A percentile compares a stretch with the other conserved stretches of the same genome.
phyloP scores from a whole-genome alignment of 257 asterid genomes.

The Ehretia macrophylla region DNA sequence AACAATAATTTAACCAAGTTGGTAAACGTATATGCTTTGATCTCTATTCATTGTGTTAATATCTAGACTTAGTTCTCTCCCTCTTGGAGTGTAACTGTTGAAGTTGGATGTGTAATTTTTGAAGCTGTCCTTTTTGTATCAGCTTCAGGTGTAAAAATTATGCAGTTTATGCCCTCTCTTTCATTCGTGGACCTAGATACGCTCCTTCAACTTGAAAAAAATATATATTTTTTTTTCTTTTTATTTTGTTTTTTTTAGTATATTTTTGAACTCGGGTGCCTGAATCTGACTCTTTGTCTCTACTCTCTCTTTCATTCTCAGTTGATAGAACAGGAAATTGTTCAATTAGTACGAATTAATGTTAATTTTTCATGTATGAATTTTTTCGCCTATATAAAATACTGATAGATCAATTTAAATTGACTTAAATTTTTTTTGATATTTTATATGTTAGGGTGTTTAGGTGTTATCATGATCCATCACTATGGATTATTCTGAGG shows the following conservation, averaged over 20 bases:
- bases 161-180: neutral
- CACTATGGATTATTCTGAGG: slow-evolving; percentile 1
- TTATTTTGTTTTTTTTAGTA: too few species aligned
- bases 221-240: too few species aligned
- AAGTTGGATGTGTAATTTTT: neutral
- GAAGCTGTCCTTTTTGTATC: slow-evolving; percentile 10
- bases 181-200: too few species aligned
- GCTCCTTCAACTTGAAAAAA: too few species aligned
- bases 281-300: too few species aligned
- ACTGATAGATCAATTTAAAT: too few species aligned
- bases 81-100: neutral
- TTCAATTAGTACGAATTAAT: too few species aligned
- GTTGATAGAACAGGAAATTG: neutral
- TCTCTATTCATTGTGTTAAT: neutral
- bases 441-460: too few species aligned
- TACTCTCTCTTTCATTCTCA: neutral
- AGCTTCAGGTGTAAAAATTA: slow-evolving; percentile 2
- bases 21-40: neutral
- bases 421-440: too few species aligned
- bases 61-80: neutral
- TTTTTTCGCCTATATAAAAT: too few species aligned
- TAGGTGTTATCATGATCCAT: neutral
- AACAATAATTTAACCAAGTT: neutral
- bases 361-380: too few species aligned
- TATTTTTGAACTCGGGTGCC: too few species aligned